Evolutionary conservation across 257 asterid species (phyloP).

Genomic region (Euphrasia confusa): DNA sequence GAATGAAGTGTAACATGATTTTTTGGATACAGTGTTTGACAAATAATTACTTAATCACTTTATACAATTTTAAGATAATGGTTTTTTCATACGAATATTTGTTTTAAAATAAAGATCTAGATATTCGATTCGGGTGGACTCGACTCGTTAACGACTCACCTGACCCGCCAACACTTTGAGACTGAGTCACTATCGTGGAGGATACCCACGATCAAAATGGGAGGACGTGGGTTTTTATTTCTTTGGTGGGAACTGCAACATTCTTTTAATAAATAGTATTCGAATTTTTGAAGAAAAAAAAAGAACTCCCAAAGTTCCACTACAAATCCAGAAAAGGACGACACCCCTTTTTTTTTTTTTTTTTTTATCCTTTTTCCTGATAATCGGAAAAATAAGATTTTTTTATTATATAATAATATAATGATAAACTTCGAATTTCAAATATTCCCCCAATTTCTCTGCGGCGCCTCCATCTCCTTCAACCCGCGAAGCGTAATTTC

Average conservation of each 20-base stretch:
- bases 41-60: too few relatives aligned
- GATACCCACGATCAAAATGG: constrained; percentile 2
- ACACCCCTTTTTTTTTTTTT: not conserved
- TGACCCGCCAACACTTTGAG: too few relatives aligned
- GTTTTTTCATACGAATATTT: too few relatives aligned
- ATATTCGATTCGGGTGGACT: too few relatives aligned
- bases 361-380: not conserved
- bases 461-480: constrained; percentile 1
- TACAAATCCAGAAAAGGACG: not conserved
- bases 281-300: not conserved
- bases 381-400: too few relatives aligned
- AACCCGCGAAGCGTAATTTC: not conserved
- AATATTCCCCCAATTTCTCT: constrained; percentile 1
- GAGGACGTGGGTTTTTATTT: not conserved
- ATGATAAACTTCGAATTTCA: not conserved
- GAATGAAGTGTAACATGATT: too few relatives aligned
- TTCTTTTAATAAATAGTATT: not conserved
- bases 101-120: too few relatives aligned
- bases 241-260: not conserved
- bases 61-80: too few relatives aligned
- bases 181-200: not conserved
- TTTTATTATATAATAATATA: not conserved
- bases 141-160: not conserved
- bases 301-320: not conserved
- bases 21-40: too few relatives aligned